Percentiles rank a stretch among this genome's conserved stretches.
Conservation (phyloP, 768 basidiomycete genomes). For the Trichaptum fuscoviolaceum region DNA sequence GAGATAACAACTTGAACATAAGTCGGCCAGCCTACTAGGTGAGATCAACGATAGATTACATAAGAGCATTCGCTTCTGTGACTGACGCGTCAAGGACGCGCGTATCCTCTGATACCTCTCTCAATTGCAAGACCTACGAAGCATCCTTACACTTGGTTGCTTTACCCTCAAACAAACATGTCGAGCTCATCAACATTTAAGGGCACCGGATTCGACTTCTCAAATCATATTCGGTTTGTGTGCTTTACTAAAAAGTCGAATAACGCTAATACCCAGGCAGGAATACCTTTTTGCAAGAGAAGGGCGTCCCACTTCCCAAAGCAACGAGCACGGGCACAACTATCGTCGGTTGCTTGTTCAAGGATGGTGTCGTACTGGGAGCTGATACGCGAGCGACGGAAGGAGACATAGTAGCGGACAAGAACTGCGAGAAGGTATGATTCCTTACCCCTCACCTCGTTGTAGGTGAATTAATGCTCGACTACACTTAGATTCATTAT, state of each 20-base stretch:
- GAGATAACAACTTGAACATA: too few species aligned
- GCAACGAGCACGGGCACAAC: conserved; percentile 95
- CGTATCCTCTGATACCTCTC: not conserved
- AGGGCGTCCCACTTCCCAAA: conserved; percentile 71
- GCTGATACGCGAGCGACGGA: conserved; percentile 96
- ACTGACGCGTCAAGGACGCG: conserved; percentile 1
- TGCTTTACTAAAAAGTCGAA: not conserved
- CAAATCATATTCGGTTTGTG: conserved; percentile 63
- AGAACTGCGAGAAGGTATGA: conserved; percentile 98
- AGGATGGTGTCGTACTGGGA: conserved; percentile 89
- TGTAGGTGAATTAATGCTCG: not conserved
- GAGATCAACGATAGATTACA: too few species aligned
- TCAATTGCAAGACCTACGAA: too few species aligned
- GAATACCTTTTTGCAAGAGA: conserved; percentile 65
- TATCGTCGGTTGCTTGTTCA: conserved; percentile 93
- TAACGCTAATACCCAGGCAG: conserved; percentile 28
- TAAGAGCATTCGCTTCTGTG: too few species aligned
- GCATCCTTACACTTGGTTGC: not conserved
- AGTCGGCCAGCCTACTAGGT: too few species aligned
- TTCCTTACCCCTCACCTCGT: not conserved
- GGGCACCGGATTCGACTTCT: conserved; percentile 69
- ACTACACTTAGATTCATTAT: conserved; percentile 70
- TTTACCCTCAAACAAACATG: conserved; percentile 33
- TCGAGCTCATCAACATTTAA: conserved; percentile 42
- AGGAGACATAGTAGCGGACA: conserved; percentile 93